phyloP scores from a whole-genome alignment of 2,329 filamentous ascomycete genomes.

The Hypoxylon sp. region DNA sequence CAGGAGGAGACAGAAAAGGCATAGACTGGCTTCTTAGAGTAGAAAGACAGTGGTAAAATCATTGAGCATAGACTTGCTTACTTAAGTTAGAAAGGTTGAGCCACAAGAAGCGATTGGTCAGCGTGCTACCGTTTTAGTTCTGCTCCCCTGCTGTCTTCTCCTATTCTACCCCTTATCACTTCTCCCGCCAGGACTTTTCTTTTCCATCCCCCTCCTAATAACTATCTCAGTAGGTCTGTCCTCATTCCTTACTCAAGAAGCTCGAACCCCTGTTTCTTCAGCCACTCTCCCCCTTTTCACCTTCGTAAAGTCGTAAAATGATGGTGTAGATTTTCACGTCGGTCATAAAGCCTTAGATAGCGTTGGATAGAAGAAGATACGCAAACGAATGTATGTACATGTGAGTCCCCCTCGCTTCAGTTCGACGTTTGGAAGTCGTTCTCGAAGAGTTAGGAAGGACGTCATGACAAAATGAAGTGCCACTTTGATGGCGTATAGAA shows the following conservation, averaged over 20 bases:
- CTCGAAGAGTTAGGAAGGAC: conserved; percentile 18
- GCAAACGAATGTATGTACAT: conserved; percentile 42
- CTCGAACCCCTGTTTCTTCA: background rate
- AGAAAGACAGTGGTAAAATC: background rate
- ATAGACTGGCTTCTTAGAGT: conserved; percentile 26
- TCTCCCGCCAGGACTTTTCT: background rate
- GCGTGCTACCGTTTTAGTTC: conserved; percentile 7
- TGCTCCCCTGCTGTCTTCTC: background rate
- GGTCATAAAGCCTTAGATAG: conserved; percentile 19
- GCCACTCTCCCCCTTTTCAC: conserved; percentile 6
- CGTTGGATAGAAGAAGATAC: conserved; percentile 25
- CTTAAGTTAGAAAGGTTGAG: conserved; percentile 2
- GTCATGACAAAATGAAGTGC: conserved; percentile 29
- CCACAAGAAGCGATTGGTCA: conserved; percentile 21
- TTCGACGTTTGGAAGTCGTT: conserved; percentile 2
- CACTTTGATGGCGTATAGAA: conserved; percentile 28
- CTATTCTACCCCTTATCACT: conserved; percentile 1
- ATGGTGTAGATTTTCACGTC: conserved; percentile 23
- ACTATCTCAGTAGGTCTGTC: background rate
- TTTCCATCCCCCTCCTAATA: background rate
- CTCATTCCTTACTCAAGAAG: background rate
- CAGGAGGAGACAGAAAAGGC: conserved; percentile 67
- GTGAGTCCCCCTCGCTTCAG: conserved; percentile 7
- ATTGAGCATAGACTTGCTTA: conserved; percentile 3
- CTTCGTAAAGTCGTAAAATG: conserved; percentile 37